Evolutionary conservation across 371 early-diverging fungal genomes (phyloP), one percentile per base, ranked within the genome.

Genomic region (Lichtheimia ramosa): DNA sequence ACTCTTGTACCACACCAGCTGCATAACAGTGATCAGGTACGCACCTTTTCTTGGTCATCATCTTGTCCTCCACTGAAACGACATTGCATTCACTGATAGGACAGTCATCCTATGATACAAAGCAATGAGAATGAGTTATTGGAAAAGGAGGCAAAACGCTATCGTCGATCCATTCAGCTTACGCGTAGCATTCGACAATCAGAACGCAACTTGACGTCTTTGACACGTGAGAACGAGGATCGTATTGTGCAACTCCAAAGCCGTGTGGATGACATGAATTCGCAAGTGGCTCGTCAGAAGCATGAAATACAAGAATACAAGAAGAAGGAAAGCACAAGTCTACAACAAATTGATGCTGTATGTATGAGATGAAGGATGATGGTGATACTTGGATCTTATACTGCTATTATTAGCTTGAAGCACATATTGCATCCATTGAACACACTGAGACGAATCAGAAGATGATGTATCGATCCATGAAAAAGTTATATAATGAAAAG

Each of bases 141-240:
- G 34, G 34, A 34, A 8, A 34, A 69, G 48, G 58, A 71, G 15
- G 75, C 73, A n/a, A 61, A 67, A 57, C 75, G 73, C 53, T 80
- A 84, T 57, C 82, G 82, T 40, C 73, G 79, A 63, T 85, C 88
- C 15, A 69, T 77, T 16, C 73, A 70, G 42, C 60, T 82, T 39
- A 77, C 81, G 3, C 66, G 78, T 51, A 61, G 79, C 25, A 52
- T 82, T 24, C 78, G 78, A 62, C 68, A 69, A 49, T 76, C 79
- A 14, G 83, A 82, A 56, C 64, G 68, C 18, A 78, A 71, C 59
- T 63, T 82, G 24, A 74, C 83, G 4, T 66, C 60, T 13, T 71
- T 80, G 70, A 71, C 81, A 62, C 77, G 79, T 66, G 80, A 82
- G 53, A 80, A 82, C 59, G 83, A 82, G 50, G 76, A 76, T 43